Percentiles rank a stretch among this genome's conserved stretches.
Conservation (phyloP, 176 grass and related monocot genomes). For the Eleusine indica region DNA sequence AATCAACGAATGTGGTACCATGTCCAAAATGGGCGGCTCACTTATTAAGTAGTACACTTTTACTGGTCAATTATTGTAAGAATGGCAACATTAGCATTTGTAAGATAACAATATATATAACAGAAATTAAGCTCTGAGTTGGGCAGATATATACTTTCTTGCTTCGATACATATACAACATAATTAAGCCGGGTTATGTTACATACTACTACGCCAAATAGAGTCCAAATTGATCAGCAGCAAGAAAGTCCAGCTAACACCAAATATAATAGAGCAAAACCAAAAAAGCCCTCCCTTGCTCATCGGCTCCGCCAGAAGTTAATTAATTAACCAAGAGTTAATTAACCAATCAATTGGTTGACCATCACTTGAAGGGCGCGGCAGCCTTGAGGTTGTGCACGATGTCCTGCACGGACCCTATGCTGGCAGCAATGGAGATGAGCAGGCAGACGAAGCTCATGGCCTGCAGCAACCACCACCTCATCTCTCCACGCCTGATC, state of each 20-base stretch:
- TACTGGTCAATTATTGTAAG: no score
- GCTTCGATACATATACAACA: no score
- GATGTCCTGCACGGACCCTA: constrained; percentile 92
- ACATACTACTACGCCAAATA: background rate
- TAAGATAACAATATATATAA: no score
- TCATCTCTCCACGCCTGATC: constrained; percentile 53
- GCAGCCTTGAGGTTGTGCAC: constrained; percentile 87
- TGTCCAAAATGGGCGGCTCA: no score
- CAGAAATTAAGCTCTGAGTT: no score
- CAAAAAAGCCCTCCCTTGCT: background rate
- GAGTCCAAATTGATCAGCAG: constrained; percentile 1
- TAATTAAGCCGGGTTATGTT: background rate
- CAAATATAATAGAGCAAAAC: background rate
- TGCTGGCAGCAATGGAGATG: constrained; percentile 76
- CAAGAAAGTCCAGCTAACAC: constrained; percentile 9
- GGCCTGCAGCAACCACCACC: constrained; percentile 80
- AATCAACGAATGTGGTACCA: no score
- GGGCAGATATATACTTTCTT: no score
- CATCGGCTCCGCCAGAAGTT: background rate
- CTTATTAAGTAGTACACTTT: no score
- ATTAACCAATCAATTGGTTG: background rate
- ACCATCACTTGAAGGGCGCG: constrained; percentile 64
- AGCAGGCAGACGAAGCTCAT: constrained; percentile 85
- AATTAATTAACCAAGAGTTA: constrained; percentile 23
- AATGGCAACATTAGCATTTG: no score